These are phyloP conservation scores for Nannizziopsis arthrosporioides DNA, from an alignment of 2,329 filamentous ascomycete genomes.

Conservation along the genomic window DNA sequence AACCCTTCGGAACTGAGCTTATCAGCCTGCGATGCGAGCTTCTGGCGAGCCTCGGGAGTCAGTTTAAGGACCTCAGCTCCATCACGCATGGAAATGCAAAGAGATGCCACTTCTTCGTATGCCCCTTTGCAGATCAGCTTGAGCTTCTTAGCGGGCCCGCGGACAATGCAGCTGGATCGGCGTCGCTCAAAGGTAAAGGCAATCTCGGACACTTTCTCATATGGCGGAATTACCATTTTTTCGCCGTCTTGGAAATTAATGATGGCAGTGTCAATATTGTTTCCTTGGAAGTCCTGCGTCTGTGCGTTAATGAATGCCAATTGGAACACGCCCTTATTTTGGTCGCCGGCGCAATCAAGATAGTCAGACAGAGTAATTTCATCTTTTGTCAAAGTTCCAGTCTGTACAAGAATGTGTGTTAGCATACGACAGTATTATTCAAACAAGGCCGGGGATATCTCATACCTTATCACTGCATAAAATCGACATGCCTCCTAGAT, in stretches of 20 bases:
- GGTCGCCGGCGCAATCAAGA: neutral
- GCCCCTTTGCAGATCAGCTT: conserved; percentile 1
- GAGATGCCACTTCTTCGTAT: neutral
- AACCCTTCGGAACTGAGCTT: neutral
- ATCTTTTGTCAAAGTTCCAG: conserved; percentile 1
- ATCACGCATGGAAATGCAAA: conserved; percentile 1
- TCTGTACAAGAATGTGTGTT: neutral
- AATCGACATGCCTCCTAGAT: conserved; percentile 7
- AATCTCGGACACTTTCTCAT: neutral
- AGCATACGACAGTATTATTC: neutral
- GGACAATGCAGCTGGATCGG: conserved; percentile 4
- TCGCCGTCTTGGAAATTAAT: neutral
- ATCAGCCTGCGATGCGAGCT: neutral
- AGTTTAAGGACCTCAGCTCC: neutral
- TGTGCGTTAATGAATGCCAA: conserved; percentile 1
- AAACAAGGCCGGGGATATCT: neutral
- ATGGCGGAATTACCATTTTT: neutral
- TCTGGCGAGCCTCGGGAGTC: neutral
- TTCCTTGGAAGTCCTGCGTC: neutral
- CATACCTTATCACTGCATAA: conserved; percentile 6
- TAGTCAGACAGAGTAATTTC: conserved; percentile 4
- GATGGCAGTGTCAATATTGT: neutral
- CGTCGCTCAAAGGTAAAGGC: conserved; percentile 1
- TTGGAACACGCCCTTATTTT: conserved; percentile 1
- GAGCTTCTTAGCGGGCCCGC: neutral